These are phyloP conservation scores for Xerocomellus dryophilus DNA, from an alignment of 768 basidiomycete species.

Conservation along the genomic window DNA sequence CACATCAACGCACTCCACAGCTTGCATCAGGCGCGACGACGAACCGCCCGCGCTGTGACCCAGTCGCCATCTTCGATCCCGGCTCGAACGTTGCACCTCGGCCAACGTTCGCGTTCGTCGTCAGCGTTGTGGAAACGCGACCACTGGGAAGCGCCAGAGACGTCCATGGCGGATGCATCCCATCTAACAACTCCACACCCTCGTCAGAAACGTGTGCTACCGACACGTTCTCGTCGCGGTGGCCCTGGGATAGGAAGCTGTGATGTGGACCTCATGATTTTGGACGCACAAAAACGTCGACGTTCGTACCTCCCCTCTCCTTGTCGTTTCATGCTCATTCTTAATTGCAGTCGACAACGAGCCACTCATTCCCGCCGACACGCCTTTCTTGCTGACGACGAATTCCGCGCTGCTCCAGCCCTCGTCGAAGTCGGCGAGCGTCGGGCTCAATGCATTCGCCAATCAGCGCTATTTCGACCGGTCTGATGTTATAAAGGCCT, in stretches of 20 bases:
- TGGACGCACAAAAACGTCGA: constrained; percentile 76
- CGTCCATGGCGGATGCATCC: constrained; percentile 35
- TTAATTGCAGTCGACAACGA: constrained; percentile 59
- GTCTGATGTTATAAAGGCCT: constrained; percentile 70
- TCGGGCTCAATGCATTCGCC: constrained; percentile 52
- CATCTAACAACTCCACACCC: constrained; percentile 35
- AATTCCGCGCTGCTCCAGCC: constrained; percentile 51
- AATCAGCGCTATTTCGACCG: constrained; percentile 76
- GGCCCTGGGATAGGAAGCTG: constrained; percentile 78
- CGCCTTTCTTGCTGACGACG: constrained; percentile 72
- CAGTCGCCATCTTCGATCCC: constrained; percentile 2
- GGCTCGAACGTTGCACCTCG: neutral
- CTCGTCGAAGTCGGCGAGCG: constrained; percentile 36
- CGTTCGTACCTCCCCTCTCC: constrained; percentile 44
- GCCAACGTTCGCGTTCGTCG: constrained; percentile 4
- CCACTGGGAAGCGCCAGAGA: constrained; percentile 12
- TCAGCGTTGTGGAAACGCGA: constrained; percentile 6
- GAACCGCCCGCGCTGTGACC: neutral
- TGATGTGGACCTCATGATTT: constrained; percentile 78
- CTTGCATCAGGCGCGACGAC: constrained; percentile 8
- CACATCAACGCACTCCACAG: constrained; percentile 3
- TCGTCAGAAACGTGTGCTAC: constrained; percentile 76
- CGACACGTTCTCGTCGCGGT: constrained; percentile 75
- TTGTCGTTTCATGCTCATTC: constrained; percentile 19
- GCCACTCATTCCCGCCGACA: constrained; percentile 63